Conservation (phyloP, 306 rosid genomes). For the Dalbergia cultrata region DNA sequence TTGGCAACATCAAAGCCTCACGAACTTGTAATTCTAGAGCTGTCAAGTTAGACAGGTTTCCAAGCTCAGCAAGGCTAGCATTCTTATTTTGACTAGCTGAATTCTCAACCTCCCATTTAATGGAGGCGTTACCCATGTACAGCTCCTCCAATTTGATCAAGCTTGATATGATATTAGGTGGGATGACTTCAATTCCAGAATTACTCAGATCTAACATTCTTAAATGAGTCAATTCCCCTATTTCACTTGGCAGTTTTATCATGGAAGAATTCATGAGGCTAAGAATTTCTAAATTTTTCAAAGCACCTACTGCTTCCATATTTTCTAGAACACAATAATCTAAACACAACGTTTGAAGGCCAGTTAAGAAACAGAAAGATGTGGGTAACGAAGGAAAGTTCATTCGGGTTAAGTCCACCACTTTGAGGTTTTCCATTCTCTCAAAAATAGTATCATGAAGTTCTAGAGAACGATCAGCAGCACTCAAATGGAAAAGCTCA, state of each 20-base stretch:
- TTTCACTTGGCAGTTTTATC: not conserved
- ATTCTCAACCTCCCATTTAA: conserved; percentile 26
- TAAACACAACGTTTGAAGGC: not conserved
- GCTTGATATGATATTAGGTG: conserved; percentile 27
- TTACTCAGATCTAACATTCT: conserved; percentile 1
- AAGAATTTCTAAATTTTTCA: conserved; percentile 24
- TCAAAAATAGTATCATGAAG: not conserved
- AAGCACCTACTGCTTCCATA: not conserved
- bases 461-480: not conserved
- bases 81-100: not conserved
- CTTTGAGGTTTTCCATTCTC: not conserved
- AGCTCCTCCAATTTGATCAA: conserved; percentile 7
- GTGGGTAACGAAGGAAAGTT: not conserved
- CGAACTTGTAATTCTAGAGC: not conserved
- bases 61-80: conserved; percentile 35
- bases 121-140: not conserved
- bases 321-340: not conserved
- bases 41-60: not conserved
- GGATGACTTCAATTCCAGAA: conserved; percentile 11
- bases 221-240: conserved; percentile 5
- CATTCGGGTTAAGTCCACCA: not conserved
- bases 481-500: not conserved
- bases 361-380: not conserved
- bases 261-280: not conserved
- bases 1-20: not conserved